Evolutionary conservation across 768 basidiomycete genomes (phyloP).

Genomic region (Hysterangium stoloniferum): DNA sequence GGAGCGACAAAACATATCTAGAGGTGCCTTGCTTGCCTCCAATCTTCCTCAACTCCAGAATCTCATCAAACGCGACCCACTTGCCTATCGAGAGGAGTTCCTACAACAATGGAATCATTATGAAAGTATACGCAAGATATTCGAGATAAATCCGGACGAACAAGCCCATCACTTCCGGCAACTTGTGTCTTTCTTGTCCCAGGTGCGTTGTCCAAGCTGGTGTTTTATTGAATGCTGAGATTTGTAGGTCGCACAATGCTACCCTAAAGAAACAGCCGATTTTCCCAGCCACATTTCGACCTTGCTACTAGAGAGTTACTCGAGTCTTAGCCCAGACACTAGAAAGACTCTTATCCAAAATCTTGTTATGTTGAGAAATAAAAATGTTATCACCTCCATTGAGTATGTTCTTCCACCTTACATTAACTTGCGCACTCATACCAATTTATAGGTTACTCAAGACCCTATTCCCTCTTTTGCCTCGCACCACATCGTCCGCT

Average conservation of each 20-base stretch:
- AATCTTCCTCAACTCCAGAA: constrained; percentile 96
- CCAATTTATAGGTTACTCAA: constrained; percentile 60
- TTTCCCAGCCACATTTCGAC: constrained; percentile 76
- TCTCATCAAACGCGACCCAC: constrained; percentile 89
- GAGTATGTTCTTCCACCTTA: constrained; percentile 47
- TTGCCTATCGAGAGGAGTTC: constrained; percentile 90
- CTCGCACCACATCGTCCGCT: constrained; percentile 82
- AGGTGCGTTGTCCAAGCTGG: constrained; percentile 36
- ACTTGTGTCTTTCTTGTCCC: constrained; percentile 84
- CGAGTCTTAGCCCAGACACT: constrained; percentile 67
- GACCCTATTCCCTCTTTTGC: constrained; percentile 88
- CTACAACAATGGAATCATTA: constrained; percentile 96
- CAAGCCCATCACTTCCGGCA: constrained; percentile 81
- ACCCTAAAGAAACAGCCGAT: constrained; percentile 82
- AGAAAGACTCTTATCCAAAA: constrained; percentile 83
- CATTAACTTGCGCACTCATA: constrained; percentile 4
- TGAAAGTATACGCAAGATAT: constrained; percentile 78
- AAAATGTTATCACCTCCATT: constrained; percentile 85
- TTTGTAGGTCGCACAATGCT: constrained; percentile 77
- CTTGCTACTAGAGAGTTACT: constrained; percentile 74
- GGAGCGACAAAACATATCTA: constrained; percentile 16
- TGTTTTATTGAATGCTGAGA: neutral
- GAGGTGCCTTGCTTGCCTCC: constrained; percentile 73
- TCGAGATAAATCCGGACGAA: constrained; percentile 73
- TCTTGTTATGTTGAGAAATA: constrained; percentile 88